Percentiles rank a stretch among this genome's conserved stretches.
These are phyloP conservation scores for Boletus tylopilopsis DNA, from an alignment of 768 basidiomycete genomes.

Conservation along the genomic window DNA sequence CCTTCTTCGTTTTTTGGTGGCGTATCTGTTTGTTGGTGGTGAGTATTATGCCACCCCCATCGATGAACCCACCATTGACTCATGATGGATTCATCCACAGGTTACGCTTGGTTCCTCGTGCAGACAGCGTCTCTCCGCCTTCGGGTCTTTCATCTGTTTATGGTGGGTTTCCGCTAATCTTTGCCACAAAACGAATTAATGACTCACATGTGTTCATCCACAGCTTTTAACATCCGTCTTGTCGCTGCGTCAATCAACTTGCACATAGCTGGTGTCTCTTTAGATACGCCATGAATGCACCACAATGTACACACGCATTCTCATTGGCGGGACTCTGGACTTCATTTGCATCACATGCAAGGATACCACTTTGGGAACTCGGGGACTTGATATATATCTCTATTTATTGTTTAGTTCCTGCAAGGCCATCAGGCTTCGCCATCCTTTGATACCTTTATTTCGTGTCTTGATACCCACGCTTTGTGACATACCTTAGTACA, in stretches of 20 bases:
- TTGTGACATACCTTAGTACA: conserved; percentile 5
- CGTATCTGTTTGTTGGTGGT: too few species aligned
- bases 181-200: neutral
- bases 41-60: too few species aligned
- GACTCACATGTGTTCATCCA: neutral
- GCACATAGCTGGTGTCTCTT: neutral
- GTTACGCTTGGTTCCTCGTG: too few species aligned
- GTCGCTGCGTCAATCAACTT: neutral
- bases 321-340: conserved; percentile 15
- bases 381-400: conserved; percentile 18
- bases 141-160: neutral
- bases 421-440: neutral
- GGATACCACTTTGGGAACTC: neutral
- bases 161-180: conserved; percentile 4
- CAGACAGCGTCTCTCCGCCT: neutral
- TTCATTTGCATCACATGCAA: conserved; percentile 1
- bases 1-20: too few species aligned
- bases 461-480: conserved; percentile 15
- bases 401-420: conserved; percentile 9
- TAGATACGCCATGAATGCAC: conserved; percentile 15
- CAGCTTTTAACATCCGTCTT: conserved; percentile 1
- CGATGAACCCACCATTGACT: too few species aligned
- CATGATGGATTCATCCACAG: too few species aligned
- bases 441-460: conserved; percentile 8
- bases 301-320: conserved; percentile 28